Evolutionary conservation across 208 protist genomes (phyloP).

Genomic region (Leishmania amazonensis): DNA sequence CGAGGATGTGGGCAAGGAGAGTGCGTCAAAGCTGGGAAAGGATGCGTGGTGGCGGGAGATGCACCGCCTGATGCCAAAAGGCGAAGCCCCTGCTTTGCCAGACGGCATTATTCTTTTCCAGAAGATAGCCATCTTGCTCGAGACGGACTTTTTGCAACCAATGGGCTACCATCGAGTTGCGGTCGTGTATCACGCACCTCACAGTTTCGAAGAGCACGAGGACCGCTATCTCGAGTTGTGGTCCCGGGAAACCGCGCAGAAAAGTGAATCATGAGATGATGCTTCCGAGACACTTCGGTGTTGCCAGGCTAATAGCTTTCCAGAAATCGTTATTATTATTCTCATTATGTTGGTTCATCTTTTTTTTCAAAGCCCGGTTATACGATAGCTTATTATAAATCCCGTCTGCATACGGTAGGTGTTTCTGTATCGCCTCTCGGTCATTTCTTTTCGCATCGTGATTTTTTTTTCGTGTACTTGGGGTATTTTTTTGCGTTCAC

Average conservation of each 20-base stretch:
- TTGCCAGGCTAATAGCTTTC: background rate
- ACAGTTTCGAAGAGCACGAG: constrained; percentile 46
- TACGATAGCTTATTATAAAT: no score
- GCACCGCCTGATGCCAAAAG: constrained; percentile 21
- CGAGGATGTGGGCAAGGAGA: background rate
- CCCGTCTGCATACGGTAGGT: no score
- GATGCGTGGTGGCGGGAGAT: constrained; percentile 27
- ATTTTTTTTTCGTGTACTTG: no score
- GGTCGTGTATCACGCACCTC: constrained; percentile 45
- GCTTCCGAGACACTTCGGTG: no score
- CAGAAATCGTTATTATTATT: no score
- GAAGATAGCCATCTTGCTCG: constrained; percentile 31
- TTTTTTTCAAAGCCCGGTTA: no score
- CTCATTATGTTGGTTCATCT: no score
- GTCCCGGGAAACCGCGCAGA: constrained; percentile 13
- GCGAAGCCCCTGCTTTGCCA: constrained; percentile 29
- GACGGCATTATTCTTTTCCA: constrained; percentile 69
- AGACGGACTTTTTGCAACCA: constrained; percentile 39
- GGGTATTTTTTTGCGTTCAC: no score
- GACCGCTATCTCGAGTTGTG: constrained; percentile 68
- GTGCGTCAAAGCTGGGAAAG: background rate
- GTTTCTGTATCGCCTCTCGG: no score
- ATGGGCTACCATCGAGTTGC: constrained; percentile 40
- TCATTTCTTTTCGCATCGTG: no score
- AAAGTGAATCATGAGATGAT: background rate